Evolutionary conservation across 2,329 filamentous ascomycete genomes (phyloP), one percentile per base, ranked within the genome.

Genomic region (Lithohypha guttulata): DNA sequence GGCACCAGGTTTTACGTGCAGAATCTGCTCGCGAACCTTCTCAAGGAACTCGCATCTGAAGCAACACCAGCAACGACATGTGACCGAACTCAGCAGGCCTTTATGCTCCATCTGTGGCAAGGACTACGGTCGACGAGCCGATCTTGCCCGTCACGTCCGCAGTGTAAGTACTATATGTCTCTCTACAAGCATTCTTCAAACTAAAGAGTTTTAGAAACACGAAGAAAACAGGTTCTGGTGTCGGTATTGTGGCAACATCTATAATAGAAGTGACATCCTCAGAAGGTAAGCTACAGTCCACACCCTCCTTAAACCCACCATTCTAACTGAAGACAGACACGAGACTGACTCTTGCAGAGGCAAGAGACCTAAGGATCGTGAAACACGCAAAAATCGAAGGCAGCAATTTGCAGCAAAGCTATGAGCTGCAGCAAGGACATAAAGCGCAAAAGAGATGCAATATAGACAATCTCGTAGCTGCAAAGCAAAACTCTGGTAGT

Each of bases 141-240:
- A 42, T 30, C 25, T 28, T 8, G 31, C 32, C 13, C 32, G 39
- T 4, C 39, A 42, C 20, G n/a, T 30, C n/a, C 34, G 31, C n/a
- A 36, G 31, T n/a, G 32, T 35, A 25, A 25, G 39, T 26, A 17
- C 7, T 13, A 4, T 9, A 6, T 4, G 6, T n/a, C 14, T 9
- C n/a, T 10, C 14, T 20, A 15, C 13, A 14, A 10, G 14, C 11
- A 9, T 14, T 5, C n/a, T 21, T 9, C 5, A 13, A 5, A 26
- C 14, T 26, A 23, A 15, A 4, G 20, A 13, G 14, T 14, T 25
- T 10, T 18, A 36, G 19, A 34, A 21, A 6, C 32, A 21, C 17
- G 17, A 22, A 9, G 10, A 34, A 18, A 9, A 37, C 7, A 15
- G 23, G 15, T 22, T 23, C 23, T n/a, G 8, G 4, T 39, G 36